Conservation (phyloP, 78 protist species). For the Planoprotostelium fungivorum region DNA sequence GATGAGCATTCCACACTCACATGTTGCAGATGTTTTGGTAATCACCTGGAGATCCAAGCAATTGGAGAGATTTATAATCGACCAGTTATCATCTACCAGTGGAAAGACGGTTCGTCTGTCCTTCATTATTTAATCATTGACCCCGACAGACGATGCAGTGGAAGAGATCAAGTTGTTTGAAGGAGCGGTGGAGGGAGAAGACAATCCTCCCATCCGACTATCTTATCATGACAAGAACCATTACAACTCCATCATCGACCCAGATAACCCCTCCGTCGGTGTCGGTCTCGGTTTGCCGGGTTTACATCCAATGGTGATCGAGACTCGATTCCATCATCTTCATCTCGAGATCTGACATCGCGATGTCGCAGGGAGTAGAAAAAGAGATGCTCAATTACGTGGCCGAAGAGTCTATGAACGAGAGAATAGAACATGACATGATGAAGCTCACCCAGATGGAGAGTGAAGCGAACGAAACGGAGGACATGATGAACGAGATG, state of each 20-base stretch:
- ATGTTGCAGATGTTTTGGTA: conserved; percentile 27
- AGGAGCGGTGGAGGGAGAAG: conserved; percentile 7
- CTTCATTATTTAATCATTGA: neutral
- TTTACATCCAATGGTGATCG: conserved; percentile 46
- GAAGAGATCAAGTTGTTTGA: conserved; percentile 67
- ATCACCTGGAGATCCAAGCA: conserved; percentile 76
- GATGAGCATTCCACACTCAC: neutral
- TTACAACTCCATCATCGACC: conserved; percentile 52
- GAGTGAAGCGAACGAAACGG: neutral
- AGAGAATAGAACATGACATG: neutral
- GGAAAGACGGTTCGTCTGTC: neutral
- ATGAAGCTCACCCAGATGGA: neutral
- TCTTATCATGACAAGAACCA: conserved; percentile 59
- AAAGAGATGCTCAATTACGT: neutral
- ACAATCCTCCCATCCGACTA: conserved; percentile 43
- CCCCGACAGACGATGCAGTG: neutral
- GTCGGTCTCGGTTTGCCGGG: conserved; percentile 71
- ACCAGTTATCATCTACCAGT: conserved; percentile 56
- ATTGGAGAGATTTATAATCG: conserved; percentile 64
- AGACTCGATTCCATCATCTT: neutral
- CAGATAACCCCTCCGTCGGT: conserved; percentile 58
- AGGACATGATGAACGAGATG: neutral
- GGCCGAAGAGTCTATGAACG: neutral
- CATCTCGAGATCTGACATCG: neutral
- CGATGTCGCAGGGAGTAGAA: neutral